Conservation (phyloP, 2,329 filamentous ascomycete genomes). For the Bimuria novae-zelandiae region DNA sequence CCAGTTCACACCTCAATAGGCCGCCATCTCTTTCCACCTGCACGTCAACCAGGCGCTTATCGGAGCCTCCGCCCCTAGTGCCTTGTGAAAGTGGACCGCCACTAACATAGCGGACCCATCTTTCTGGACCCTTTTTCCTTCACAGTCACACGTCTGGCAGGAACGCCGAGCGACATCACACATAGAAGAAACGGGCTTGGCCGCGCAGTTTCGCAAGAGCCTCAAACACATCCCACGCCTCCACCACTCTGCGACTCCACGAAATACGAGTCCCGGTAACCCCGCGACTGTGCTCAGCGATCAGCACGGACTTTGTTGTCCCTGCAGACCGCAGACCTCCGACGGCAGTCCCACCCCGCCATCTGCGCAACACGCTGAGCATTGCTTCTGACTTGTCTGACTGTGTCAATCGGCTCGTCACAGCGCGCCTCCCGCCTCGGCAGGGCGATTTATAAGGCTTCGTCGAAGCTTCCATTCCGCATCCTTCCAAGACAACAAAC, state of each 20-base stretch:
- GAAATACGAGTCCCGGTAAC: background rate
- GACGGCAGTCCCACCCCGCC: background rate
- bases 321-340: background rate
- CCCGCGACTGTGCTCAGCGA: background rate
- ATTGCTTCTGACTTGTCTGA: background rate
- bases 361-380: background rate
- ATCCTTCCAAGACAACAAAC: background rate
- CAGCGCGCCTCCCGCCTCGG: conserved; percentile 1
- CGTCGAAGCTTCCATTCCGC: conserved; percentile 5
- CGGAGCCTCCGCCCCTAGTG: conserved; percentile 1
- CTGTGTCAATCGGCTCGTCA: background rate
- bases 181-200: conserved; percentile 5
- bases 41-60: background rate
- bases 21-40: no score
- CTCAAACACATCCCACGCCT: background rate
- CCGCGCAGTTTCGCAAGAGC: conserved; percentile 2
- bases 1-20: no score
- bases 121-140: background rate
- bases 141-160: background rate
- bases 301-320: conserved; percentile 2
- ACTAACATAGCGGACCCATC: background rate
- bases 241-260: background rate
- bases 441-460: conserved; percentile 3
- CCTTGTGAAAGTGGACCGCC: background rate
- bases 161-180: background rate